Evolutionary conservation across 2,329 filamentous ascomycete species (phyloP).

Genomic region (Diaporthe australafricana): DNA sequence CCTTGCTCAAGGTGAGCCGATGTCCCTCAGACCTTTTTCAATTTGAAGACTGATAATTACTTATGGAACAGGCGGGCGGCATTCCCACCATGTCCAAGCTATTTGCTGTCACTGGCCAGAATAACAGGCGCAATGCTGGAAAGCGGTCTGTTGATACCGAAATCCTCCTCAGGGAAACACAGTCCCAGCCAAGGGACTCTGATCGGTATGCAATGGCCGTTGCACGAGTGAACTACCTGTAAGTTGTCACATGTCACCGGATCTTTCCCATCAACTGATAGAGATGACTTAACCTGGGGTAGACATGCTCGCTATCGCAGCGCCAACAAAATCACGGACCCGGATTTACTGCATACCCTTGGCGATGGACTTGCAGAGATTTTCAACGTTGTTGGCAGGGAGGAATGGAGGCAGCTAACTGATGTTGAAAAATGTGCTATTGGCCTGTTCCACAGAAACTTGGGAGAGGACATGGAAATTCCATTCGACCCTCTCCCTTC

Average conservation of each 20-base stretch:
- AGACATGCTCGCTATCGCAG: not conserved
- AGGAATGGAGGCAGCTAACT: not conserved
- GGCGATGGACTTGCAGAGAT: not conserved
- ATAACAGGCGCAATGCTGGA: not conserved
- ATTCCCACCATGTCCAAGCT: conserved; percentile 3
- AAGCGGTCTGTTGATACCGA: conserved; percentile 5
- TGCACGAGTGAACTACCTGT: not conserved
- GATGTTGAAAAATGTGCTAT: conserved; percentile 1
- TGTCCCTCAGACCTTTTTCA: not conserved
- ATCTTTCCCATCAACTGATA: no score
- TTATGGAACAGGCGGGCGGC: not conserved
- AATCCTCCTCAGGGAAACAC: not conserved
- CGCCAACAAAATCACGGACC: conserved; percentile 1
- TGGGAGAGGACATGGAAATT: conserved; percentile 1
- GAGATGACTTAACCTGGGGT: no score
- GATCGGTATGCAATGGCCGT: not conserved
- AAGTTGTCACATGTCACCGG: no score
- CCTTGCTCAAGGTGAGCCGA: not conserved
- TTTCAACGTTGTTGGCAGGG: not conserved
- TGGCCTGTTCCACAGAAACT: not conserved
- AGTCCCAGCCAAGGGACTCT: not conserved
- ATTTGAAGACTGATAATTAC: no score
- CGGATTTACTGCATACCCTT: not conserved
- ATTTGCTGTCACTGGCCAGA: conserved; percentile 1
- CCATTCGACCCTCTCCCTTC: not conserved